Evolutionary conservation across 495 filamentous ascomycete species (phyloP).

Genomic region (Penicillium samsonianum): DNA sequence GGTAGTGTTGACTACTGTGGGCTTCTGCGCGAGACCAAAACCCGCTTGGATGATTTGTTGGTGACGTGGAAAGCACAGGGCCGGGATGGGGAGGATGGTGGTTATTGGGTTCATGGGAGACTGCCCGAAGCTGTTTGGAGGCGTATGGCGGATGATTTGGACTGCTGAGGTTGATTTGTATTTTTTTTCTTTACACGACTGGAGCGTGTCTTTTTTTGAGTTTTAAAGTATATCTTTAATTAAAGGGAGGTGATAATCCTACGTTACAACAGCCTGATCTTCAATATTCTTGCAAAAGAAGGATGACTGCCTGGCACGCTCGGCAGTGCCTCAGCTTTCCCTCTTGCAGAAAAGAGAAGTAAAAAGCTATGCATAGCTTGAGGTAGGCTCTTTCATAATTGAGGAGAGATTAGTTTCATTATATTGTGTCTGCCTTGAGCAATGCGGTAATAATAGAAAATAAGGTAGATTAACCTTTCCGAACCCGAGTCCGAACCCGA

Average conservation of each 20-base stretch:
- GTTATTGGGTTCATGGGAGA: conserved; percentile 13
- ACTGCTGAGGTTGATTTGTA: conserved; percentile 3
- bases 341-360: too few relatives aligned
- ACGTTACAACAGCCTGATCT: background rate
- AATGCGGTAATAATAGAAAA: too few relatives aligned
- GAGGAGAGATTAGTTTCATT: too few relatives aligned
- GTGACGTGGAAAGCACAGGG: conserved; percentile 13
- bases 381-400: too few relatives aligned
- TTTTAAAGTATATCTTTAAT: background rate
- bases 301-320: too few relatives aligned
- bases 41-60: conserved; percentile 10
- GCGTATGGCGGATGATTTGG: conserved; percentile 7
- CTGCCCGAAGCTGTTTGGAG: conserved; percentile 9
- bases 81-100: conserved; percentile 1
- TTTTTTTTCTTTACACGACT: background rate
- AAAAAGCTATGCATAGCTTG: too few relatives aligned
- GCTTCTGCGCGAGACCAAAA: conserved; percentile 2
- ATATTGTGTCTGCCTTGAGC: too few relatives aligned
- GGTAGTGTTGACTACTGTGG: conserved; percentile 15
- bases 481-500: too few relatives aligned
- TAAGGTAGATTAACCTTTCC: too few relatives aligned
- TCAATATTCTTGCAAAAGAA: too few relatives aligned
- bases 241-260: background rate
- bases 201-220: conserved; percentile 3
- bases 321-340: too few relatives aligned